Conservation (phyloP, 768 basidiomycete genomes). For the Collybia mongolica region DNA sequence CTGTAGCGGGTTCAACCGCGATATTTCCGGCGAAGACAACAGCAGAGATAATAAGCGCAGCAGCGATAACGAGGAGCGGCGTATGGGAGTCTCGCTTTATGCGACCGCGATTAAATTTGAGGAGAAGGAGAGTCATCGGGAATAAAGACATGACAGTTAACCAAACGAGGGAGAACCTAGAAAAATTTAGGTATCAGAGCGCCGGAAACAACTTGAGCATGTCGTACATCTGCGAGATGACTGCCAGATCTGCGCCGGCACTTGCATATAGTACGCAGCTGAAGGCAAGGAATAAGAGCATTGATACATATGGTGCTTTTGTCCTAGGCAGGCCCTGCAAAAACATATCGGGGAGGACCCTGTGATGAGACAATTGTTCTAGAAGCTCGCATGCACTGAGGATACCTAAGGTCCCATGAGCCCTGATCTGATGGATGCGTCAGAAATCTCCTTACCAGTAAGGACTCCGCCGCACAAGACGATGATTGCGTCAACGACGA, state of each 20-base stretch:
- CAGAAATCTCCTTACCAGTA: constrained; percentile 42
- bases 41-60: constrained; percentile 39
- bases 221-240: constrained; percentile 60
- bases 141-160: constrained; percentile 64
- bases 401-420: constrained; percentile 36
- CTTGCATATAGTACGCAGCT: constrained; percentile 56
- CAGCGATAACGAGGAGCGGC: constrained; percentile 36
- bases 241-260: constrained; percentile 46
- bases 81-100: constrained; percentile 43
- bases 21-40: constrained; percentile 60
- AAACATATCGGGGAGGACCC: constrained; percentile 57
- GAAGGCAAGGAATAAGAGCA: constrained; percentile 49
- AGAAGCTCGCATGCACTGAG: constrained; percentile 58
- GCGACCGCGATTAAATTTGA: constrained; percentile 66
- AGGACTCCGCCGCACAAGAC: constrained; percentile 74
- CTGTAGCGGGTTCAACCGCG: constrained; percentile 52
- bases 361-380: constrained; percentile 56
- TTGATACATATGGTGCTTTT: constrained; percentile 49
- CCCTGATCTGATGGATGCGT: background rate
- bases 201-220: background rate
- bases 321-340: constrained; percentile 47
- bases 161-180: constrained; percentile 68
- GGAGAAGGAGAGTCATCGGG: constrained; percentile 54
- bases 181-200: background rate
- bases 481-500: constrained; percentile 67